These are phyloP conservation scores for Pyricularia pennisetigena DNA, from an alignment of 2,329 filamentous ascomycete genomes.

Conservation along the genomic window DNA sequence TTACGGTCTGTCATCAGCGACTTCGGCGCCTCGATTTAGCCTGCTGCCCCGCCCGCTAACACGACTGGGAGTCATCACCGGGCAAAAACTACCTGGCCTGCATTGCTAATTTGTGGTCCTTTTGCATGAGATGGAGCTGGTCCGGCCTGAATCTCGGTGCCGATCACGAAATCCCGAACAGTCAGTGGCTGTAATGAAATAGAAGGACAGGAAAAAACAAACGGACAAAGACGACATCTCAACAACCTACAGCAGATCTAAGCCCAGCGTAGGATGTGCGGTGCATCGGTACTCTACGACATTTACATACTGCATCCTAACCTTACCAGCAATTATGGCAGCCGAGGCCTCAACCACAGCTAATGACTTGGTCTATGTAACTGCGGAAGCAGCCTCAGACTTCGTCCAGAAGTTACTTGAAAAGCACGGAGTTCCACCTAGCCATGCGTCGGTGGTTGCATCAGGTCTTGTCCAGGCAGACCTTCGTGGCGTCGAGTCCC, in stretches of 20 bases:
- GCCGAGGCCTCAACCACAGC: not conserved
- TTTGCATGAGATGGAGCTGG: no score
- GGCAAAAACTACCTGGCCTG: no score
- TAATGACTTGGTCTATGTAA: not conserved
- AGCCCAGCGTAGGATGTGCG: not conserved
- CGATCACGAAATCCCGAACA: not conserved
- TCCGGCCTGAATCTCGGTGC: not conserved
- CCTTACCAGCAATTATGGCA: not conserved
- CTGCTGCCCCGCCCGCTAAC: not conserved
- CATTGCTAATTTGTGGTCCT: no score
- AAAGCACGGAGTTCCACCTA: slow-evolving; percentile 14
- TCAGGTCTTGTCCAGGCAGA: slow-evolving; percentile 15
- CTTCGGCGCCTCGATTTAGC: not conserved
- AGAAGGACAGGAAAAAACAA: not conserved
- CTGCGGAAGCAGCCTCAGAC: slow-evolving; percentile 1
- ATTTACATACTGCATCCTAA: not conserved
- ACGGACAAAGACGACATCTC: not conserved
- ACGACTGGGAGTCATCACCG: not conserved
- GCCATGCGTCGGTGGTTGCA: slow-evolving; percentile 11
- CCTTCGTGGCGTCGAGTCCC: slow-evolving; percentile 17
- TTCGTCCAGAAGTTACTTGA: slow-evolving; percentile 2
- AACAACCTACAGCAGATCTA: not conserved
- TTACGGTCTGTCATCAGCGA: not conserved
- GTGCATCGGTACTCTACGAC: not conserved
- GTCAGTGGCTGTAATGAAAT: not conserved